Evolutionary conservation across 2,329 filamentous ascomycete species (phyloP).

Genomic region (Rutstroemia sydowiana): DNA sequence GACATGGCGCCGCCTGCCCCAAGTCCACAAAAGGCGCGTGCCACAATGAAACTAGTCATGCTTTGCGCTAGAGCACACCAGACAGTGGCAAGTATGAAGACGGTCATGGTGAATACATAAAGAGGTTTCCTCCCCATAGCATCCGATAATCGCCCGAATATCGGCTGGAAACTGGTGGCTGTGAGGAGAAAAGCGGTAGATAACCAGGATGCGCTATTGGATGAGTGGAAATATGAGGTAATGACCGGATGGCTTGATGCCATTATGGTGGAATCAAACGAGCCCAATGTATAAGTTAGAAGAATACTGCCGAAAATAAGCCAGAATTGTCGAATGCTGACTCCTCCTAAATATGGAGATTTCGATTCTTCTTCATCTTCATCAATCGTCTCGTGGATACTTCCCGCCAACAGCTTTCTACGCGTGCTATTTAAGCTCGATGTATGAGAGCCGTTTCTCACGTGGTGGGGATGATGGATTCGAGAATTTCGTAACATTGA

Average conservation of each 20-base stretch:
- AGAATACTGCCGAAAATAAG: conserved; percentile 54
- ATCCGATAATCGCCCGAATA: conserved; percentile 69
- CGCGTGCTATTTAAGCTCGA: conserved; percentile 17
- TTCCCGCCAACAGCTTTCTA: conserved; percentile 20
- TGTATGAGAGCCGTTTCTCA: conserved; percentile 11
- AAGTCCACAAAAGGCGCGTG: conserved; percentile 62
- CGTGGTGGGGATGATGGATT: conserved; percentile 16
- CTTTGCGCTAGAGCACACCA: conserved; percentile 63
- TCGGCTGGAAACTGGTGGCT: conserved; percentile 66
- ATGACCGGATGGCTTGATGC: conserved; percentile 75
- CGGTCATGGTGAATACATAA: conserved; percentile 54
- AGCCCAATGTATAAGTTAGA: conserved; percentile 49
- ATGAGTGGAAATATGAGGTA: conserved; percentile 70
- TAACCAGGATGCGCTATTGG: conserved; percentile 75
- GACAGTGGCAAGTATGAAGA: conserved; percentile 58
- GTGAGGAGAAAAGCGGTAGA: conserved; percentile 74
- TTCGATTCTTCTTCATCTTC: conserved; percentile 12
- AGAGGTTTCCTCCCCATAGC: conserved; percentile 61
- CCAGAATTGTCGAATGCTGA: conserved; percentile 47
- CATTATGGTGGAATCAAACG: conserved; percentile 76
- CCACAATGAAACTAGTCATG: conserved; percentile 64
- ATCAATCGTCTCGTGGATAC: conserved; percentile 5
- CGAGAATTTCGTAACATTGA: conserved; percentile 27
- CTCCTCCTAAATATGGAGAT: conserved; percentile 35
- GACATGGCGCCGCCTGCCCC: conserved; percentile 66